phyloP scores from a whole-genome alignment of 1,139 yeast species.

The Yamadazyma triangularis region DNA sequence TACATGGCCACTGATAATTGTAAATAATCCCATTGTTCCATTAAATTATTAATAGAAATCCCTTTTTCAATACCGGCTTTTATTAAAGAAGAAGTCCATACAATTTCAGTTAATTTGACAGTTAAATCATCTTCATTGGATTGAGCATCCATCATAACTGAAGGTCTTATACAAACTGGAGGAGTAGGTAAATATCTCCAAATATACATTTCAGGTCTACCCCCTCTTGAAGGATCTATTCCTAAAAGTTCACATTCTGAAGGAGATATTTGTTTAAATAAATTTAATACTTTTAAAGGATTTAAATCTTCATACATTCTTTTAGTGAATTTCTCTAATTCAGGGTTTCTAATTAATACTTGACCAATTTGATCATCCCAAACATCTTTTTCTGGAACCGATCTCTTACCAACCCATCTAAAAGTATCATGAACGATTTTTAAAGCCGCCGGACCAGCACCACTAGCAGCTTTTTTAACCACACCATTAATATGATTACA shows the following conservation, averaged over 20 bases:
- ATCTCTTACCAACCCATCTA: conserved; percentile 91
- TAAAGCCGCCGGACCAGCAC: conserved; percentile 84
- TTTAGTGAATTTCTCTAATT: conserved; percentile 79
- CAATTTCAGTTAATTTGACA: conserved; percentile 92
- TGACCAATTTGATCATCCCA: conserved; percentile 87
- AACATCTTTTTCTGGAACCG: conserved; percentile 74
- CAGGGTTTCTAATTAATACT: conserved; percentile 72
- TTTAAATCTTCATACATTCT: conserved; percentile 92
- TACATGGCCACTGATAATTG: conserved; percentile 96
- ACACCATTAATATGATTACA: conserved; percentile 94
- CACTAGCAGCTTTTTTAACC: conserved; percentile 93
- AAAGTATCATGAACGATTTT: conserved; percentile 95
- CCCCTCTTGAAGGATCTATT: conserved; percentile 79
- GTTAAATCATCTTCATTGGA: conserved; percentile 97
- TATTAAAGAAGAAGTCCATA: conserved; percentile 90
- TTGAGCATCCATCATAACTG: conserved; percentile 91
- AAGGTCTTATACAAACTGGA: conserved; percentile 97
- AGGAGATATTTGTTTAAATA: conserved; percentile 82
- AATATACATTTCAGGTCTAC: conserved; percentile 93
- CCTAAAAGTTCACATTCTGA: conserved; percentile 91
- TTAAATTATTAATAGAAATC: conserved; percentile 81
- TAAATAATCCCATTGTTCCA: conserved; percentile 99
- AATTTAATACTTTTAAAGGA: conserved; percentile 81
- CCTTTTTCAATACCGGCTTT: conserved; percentile 95
- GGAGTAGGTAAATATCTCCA: conserved; percentile 99